A percentile compares a stretch with the other conserved stretches of the same genome.
phyloP scores from a whole-genome alignment of 495 filamentous ascomycete species.

The Aspergillus avenaceus region DNA sequence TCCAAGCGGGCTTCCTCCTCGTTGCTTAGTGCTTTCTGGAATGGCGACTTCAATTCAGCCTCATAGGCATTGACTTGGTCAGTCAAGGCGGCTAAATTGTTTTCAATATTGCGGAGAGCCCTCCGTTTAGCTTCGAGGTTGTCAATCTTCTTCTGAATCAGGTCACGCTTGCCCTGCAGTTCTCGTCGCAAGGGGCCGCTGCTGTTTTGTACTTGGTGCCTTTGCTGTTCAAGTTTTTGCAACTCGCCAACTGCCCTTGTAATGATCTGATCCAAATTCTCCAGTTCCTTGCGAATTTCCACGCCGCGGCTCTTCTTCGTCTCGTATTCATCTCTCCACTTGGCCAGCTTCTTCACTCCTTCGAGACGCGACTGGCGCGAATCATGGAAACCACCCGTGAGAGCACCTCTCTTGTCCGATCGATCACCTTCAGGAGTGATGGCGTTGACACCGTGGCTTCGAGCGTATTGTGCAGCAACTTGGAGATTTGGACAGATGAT shows the following conservation, averaged over 20 bases:
- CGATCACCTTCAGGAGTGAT: constrained; percentile 94
- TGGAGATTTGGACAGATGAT: constrained; percentile 88
- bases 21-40: constrained; percentile 83
- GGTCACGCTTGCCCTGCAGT: constrained; percentile 62
- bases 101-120: constrained; percentile 69
- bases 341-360: constrained; percentile 70
- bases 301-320: constrained; percentile 50
- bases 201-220: constrained; percentile 73
- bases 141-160: constrained; percentile 69
- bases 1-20: constrained; percentile 82
- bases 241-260: constrained; percentile 75
- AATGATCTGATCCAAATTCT: constrained; percentile 78
- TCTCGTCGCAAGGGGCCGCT: constrained; percentile 75
- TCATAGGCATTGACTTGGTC: constrained; percentile 71
- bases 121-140: constrained; percentile 68
- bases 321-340: constrained; percentile 72
- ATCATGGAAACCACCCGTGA: constrained; percentile 92
- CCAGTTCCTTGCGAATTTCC: constrained; percentile 63
- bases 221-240: constrained; percentile 77
- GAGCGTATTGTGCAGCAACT: constrained; percentile 81
- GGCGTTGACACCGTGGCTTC: constrained; percentile 83
- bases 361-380: constrained; percentile 76
- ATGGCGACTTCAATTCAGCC: constrained; percentile 75
- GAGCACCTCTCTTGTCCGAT: constrained; percentile 86
- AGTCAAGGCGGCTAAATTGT: constrained; percentile 67